Conservation (phyloP, 495 filamentous ascomycete genomes). For the Trichoderma asperelloides region DNA sequence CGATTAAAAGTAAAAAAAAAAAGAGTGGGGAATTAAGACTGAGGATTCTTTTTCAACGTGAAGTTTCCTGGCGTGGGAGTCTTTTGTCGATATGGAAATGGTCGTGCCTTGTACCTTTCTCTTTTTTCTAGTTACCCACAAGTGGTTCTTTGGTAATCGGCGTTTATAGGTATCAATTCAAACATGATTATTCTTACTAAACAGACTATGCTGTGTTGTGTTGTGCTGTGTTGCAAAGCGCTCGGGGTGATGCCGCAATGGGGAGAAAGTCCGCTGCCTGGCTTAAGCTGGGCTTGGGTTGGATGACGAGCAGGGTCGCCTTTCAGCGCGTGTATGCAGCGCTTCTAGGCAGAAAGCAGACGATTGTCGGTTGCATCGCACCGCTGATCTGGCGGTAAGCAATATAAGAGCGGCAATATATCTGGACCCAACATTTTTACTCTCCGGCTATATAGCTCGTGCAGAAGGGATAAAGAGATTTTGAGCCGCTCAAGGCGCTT, state of each 20-base stretch:
- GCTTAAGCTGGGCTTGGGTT: not conserved
- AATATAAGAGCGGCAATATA: too few species aligned
- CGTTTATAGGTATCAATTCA: conserved; percentile 10
- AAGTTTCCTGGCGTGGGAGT: not conserved
- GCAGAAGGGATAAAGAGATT: too few species aligned
- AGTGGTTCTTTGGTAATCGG: conserved; percentile 2
- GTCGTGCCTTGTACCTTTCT: not conserved
- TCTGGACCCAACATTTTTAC: too few species aligned
- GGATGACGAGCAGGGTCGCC: not conserved
- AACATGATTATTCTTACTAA: not conserved
- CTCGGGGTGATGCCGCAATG: too few species aligned
- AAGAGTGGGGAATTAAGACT: not conserved
- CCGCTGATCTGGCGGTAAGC: not conserved
- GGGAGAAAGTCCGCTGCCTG: too few species aligned
- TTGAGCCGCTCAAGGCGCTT: too few species aligned
- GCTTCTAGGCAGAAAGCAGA: not conserved
- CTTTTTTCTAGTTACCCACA: conserved; percentile 3
- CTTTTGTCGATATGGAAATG: conserved; percentile 7
- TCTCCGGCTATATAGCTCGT: too few species aligned
- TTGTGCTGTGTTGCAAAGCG: too few species aligned
- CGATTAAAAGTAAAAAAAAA: conserved; percentile 22
- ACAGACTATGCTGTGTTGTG: not conserved
- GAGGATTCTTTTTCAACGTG: not conserved
- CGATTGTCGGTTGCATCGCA: not conserved
- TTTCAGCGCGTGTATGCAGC: not conserved